Evolutionary conservation across 2,329 filamentous ascomycete species (phyloP).

Genomic region (Trichophaea hybrida): DNA sequence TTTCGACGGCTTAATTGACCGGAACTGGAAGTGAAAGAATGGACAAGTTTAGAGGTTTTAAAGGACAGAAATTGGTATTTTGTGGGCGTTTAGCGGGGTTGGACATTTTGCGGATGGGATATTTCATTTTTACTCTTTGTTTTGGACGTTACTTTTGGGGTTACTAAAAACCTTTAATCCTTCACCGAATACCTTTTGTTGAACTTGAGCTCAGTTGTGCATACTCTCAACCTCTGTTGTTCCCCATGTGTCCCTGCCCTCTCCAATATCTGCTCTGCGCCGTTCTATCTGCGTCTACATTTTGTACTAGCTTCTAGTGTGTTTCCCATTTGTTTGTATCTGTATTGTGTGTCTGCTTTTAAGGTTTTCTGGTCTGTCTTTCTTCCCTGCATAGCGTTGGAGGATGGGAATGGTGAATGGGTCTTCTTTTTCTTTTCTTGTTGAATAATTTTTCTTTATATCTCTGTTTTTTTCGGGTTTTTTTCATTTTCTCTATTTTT

Average conservation of each 20-base stretch:
- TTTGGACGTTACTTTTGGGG: background rate
- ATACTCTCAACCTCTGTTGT: background rate
- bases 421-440: background rate
- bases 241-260: background rate
- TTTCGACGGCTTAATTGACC: constrained; percentile 2
- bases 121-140: background rate
- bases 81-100: background rate
- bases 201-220: background rate
- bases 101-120: background rate
- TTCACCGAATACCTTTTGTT: background rate
- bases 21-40: background rate
- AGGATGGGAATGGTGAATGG: constrained; percentile 1
- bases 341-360: constrained; percentile 11
- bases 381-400: constrained; percentile 6
- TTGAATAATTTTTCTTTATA: background rate
- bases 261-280: constrained; percentile 7
- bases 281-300: constrained; percentile 10
- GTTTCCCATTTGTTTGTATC: constrained; percentile 18
- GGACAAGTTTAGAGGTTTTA: background rate
- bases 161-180: background rate
- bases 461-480: constrained; percentile 4
- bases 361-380: constrained; percentile 9
- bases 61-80: constrained; percentile 1
- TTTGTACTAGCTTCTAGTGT: constrained; percentile 5
- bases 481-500: constrained; percentile 4